These are phyloP conservation scores for Gamsiella multidivaricata DNA, from an alignment of 192 early-diverging fungal genomes.

Conservation along the genomic window DNA sequence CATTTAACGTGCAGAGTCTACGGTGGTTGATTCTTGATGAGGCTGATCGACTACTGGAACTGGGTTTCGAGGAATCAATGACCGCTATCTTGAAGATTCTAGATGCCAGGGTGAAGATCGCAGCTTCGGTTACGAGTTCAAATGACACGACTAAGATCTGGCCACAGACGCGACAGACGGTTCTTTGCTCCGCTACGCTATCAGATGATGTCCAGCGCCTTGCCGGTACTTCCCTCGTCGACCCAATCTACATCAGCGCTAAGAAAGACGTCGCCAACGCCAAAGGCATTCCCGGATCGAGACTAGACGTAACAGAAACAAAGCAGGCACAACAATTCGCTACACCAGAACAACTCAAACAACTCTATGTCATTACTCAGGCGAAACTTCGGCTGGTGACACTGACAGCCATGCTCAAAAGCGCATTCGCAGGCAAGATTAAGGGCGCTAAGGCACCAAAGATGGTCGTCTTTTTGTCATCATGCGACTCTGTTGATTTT, in stretches of 20 bases:
- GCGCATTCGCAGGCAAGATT: slow-evolving; percentile 48
- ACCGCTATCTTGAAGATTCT: slow-evolving; percentile 75
- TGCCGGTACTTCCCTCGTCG: slow-evolving; percentile 78
- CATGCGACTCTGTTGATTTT: slow-evolving; percentile 95
- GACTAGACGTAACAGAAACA: slow-evolving; percentile 55
- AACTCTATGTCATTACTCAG: slow-evolving; percentile 85
- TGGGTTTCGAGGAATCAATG: slow-evolving; percentile 89
- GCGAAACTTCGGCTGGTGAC: slow-evolving; percentile 94
- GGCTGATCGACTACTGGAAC: slow-evolving; percentile 95
- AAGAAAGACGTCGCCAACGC: slow-evolving; percentile 55
- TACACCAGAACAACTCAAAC: slow-evolving; percentile 89
- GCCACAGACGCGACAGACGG: slow-evolving; percentile 75
- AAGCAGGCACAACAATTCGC: slow-evolving; percentile 61
- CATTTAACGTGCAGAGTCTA: slow-evolving; percentile 86
- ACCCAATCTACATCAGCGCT: slow-evolving; percentile 85
- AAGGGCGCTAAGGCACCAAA: slow-evolving; percentile 60
- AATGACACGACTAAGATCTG: slow-evolving; percentile 54
- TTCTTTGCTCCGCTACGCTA: slow-evolving; percentile 94
- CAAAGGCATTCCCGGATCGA: slow-evolving; percentile 36
- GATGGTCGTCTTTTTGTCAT: slow-evolving; percentile 94
- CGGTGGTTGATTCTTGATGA: slow-evolving; percentile 98
- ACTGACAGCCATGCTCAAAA: slow-evolving; percentile 78
- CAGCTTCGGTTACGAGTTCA: slow-evolving; percentile 37
- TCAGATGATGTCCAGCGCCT: slow-evolving; percentile 84
- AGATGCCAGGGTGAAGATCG: slow-evolving; percentile 59